Percentiles rank a stretch among this genome's conserved stretches.
phyloP scores from a whole-genome alignment of 225 moss, liverwort and hornwort genomes.

The Anthoceros angustus region DNA sequence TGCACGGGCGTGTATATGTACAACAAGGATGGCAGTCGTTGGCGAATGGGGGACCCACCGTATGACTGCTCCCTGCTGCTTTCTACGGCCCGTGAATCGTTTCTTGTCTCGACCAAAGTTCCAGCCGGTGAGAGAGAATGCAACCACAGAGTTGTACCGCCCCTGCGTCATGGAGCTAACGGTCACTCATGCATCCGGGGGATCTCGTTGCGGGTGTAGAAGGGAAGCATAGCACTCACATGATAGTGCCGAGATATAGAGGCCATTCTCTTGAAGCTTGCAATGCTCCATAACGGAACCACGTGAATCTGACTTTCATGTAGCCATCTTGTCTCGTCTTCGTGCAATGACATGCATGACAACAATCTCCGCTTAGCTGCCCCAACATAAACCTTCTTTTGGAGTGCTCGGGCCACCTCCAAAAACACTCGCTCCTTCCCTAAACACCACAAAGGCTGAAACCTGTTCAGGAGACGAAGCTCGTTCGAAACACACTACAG shows the following conservation, averaged over 20 bases:
- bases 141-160: constrained; percentile 76
- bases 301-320: constrained; percentile 93
- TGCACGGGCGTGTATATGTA: too few relatives aligned
- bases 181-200: neutral
- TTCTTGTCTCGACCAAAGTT: constrained; percentile 91
- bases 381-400: constrained; percentile 74
- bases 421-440: constrained; percentile 86
- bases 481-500: neutral
- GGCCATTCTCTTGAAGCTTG: constrained; percentile 96
- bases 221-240: constrained; percentile 19
- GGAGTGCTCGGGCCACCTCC: constrained; percentile 75
- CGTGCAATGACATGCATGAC: constrained; percentile 67
- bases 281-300: constrained; percentile 92
- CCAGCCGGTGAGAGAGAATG: constrained; percentile 95
- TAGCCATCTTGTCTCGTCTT: constrained; percentile 68
- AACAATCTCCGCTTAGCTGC: constrained; percentile 62
- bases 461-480: neutral
- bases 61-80: constrained; percentile 83
- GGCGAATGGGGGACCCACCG: constrained; percentile 27
- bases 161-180: constrained; percentile 21
- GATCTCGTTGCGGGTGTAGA: neutral
- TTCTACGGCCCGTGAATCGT: constrained; percentile 67
- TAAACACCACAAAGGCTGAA: constrained; percentile 10
- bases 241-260: constrained; percentile 88
- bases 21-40: too few relatives aligned